These are phyloP conservation scores for Ascochyta viciae-villosae DNA, from an alignment of 2,329 filamentous ascomycete species.

Conservation along the genomic window DNA sequence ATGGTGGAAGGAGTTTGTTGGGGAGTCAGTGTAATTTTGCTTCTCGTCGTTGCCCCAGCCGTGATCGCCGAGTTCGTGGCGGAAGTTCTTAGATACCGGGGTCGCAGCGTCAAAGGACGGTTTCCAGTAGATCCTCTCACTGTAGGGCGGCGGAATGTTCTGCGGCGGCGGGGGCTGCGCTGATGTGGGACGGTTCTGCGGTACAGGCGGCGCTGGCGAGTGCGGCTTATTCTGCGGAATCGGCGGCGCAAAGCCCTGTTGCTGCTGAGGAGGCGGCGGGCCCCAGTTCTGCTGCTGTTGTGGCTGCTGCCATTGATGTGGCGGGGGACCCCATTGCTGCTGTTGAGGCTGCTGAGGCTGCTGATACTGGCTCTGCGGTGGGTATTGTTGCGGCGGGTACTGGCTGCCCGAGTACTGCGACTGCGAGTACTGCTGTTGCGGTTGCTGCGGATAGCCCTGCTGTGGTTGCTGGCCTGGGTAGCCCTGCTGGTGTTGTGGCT, in stretches of 20 bases:
- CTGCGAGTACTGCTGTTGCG: slow-evolving; percentile 23
- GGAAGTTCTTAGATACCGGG: slow-evolving; percentile 60
- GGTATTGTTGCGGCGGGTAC: slow-evolving; percentile 31
- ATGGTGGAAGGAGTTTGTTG: slow-evolving; percentile 62
- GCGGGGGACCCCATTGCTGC: slow-evolving; percentile 25
- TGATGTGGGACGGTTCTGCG: slow-evolving; percentile 38
- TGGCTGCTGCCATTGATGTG: slow-evolving; percentile 22
- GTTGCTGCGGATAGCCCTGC: slow-evolving; percentile 24
- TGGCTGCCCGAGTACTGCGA: slow-evolving; percentile 28
- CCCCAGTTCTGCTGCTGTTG: slow-evolving; percentile 34
- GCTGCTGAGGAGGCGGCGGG: slow-evolving; percentile 31
- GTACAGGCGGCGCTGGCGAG: slow-evolving; percentile 31
- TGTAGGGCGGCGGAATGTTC: slow-evolving; percentile 31
- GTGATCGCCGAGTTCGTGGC: slow-evolving; percentile 63
- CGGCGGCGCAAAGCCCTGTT: slow-evolving; percentile 37
- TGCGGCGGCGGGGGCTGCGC: slow-evolving; percentile 41
- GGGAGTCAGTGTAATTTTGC: slow-evolving; percentile 62
- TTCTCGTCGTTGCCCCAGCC: slow-evolving; percentile 69
- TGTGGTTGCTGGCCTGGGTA: slow-evolving; percentile 28
- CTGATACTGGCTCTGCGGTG: slow-evolving; percentile 27
- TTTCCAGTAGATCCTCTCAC: slow-evolving; percentile 58
- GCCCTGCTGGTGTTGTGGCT: slow-evolving; percentile 32
- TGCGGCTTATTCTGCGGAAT: slow-evolving; percentile 43
- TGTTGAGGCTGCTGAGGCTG: slow-evolving; percentile 23
- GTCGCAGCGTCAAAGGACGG: slow-evolving; percentile 58